A percentile compares a stretch with the other conserved stretches of the same genome.
phyloP scores from a whole-genome alignment of 1,284 basidiomycete genomes.

The Sutorius eximius region DNA sequence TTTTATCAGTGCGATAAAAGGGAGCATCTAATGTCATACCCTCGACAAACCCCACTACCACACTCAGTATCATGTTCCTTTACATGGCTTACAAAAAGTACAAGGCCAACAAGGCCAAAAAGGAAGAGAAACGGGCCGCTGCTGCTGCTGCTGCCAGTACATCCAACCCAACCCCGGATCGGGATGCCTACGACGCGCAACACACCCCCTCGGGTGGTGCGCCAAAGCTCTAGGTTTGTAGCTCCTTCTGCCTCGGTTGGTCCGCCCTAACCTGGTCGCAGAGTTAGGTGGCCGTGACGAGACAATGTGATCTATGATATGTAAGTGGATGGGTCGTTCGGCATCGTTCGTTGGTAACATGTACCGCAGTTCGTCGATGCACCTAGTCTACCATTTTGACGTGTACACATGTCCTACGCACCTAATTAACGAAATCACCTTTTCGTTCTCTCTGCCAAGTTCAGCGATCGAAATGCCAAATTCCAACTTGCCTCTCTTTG shows the following conservation, averaged over 20 bases:
- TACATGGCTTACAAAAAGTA: conserved; percentile 28
- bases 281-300: background rate
- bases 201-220: background rate
- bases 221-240: conserved; percentile 15
- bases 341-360: conserved; percentile 10
- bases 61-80: conserved; percentile 16
- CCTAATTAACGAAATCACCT: too few species aligned
- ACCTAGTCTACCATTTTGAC: conserved; percentile 1
- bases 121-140: conserved; percentile 8
- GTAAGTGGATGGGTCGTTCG: conserved; percentile 10
- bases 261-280: background rate
- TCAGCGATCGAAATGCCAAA: conserved; percentile 26
- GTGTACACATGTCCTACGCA: background rate
- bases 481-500: background rate
- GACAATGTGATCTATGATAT: background rate
- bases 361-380: background rate
- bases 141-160: background rate
- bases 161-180: background rate
- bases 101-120: conserved; percentile 27
- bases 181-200: background rate
- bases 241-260: background rate
- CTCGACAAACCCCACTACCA: background rate
- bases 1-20: conserved; percentile 9
- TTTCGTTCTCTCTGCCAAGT: too few species aligned
- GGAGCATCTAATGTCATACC: background rate